phyloP scores from a whole-genome alignment of 306 rosid species.

The Cotoneaster glaucophyllus region DNA sequence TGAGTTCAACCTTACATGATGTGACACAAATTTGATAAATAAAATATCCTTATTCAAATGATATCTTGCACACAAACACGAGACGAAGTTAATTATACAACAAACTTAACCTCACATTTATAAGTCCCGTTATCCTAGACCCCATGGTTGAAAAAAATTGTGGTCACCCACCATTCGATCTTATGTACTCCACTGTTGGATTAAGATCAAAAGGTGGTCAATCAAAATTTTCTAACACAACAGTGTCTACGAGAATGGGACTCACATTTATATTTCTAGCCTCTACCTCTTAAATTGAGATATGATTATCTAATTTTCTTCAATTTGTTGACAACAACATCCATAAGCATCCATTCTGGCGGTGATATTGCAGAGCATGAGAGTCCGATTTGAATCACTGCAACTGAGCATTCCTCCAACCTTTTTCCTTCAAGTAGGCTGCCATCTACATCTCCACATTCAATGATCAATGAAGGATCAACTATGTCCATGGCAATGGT shows the following conservation, averaged over 20 bases:
- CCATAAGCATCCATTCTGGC: background rate
- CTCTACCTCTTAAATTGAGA: background rate
- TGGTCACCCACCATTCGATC: no score
- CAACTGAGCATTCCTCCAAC: background rate
- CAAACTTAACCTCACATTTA: no score
- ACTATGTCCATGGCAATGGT: no score
- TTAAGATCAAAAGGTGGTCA: no score
- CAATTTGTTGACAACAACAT: background rate
- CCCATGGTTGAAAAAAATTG: no score
- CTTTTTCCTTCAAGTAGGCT: background rate
- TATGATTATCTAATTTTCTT: background rate
- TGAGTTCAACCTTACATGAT: background rate
- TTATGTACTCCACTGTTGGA: no score
- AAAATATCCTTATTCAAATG: background rate
- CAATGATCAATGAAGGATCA: background rate
- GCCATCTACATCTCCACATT: background rate
- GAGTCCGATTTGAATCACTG: background rate
- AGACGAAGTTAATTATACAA: no score
- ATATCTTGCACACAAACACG: background rate
- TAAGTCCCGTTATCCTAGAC: no score
- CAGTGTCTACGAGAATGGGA: no score
- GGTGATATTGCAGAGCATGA: background rate
- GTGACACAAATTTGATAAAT: background rate
- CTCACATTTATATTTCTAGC: no score
- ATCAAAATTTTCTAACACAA: no score